phyloP scores from a whole-genome alignment of 108 stramenopile genomes.

The Cyclostephanos invisitatus region DNA sequence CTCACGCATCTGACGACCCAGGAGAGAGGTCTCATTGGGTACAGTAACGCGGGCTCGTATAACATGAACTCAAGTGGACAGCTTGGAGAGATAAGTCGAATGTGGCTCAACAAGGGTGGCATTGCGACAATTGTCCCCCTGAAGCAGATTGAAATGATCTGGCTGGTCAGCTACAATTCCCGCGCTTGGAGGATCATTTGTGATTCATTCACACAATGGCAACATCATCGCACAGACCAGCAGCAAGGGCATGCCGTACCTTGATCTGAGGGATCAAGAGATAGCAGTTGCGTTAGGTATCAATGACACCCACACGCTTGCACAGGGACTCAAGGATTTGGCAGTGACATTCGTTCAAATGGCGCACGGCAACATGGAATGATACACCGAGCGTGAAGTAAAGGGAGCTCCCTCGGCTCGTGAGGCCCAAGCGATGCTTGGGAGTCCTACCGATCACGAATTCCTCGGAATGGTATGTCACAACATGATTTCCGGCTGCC shows the following conservation, averaged over 20 bases:
- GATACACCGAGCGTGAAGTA: conserved; percentile 19
- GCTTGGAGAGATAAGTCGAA: neutral
- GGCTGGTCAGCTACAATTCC: neutral
- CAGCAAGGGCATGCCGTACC: neutral
- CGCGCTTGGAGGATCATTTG: neutral
- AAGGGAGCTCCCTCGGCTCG: neutral
- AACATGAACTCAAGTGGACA: no score
- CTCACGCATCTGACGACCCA: neutral
- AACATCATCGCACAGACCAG: neutral
- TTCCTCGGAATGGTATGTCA: conserved; percentile 19
- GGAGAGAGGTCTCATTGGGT: neutral
- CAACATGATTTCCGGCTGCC: conserved; percentile 20
- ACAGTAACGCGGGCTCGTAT: neutral
- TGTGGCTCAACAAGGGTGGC: neutral
- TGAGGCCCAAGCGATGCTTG: conserved; percentile 10
- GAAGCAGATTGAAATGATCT: neutral
- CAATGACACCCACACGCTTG: no score
- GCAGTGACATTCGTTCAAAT: neutral
- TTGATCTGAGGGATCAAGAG: neutral
- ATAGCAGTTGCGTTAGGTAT: neutral
- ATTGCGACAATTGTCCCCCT: neutral
- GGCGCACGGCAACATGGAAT: conserved; percentile 3
- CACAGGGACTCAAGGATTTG: no score
- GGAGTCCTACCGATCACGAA: conserved; percentile 4
- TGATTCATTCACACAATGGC: neutral